Base-by-base conservation (phyloP, 192 early-diverging fungal genomes). In the Endogone sp. region DNA sequence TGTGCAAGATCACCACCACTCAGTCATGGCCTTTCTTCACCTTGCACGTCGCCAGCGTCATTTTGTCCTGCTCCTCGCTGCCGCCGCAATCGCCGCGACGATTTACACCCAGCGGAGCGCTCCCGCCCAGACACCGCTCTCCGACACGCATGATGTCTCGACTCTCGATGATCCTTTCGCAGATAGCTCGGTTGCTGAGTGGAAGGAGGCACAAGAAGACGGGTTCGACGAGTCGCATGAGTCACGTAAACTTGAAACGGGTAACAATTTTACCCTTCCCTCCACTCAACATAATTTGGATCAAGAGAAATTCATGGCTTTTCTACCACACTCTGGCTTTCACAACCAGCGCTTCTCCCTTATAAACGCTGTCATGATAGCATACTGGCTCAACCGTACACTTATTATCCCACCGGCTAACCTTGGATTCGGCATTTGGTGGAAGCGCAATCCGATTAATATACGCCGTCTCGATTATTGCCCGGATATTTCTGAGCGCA, bases 331-430 rank as follows among this genome's bases (percentile, higher is more conserved):
- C 25, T 84, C 82, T 32, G 84, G 84, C 13, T 76, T 86, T 55
- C 82, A 86, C 31, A 86, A 86, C 63, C 84, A 86, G 67, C 69
- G 82, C 2, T 71, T 83, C 23, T 78, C 79, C 31, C 75, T 86
- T 24, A 73, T 82, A 25, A 83, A 86, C 44, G 84, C 82, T 2
- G 32, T 80, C 11, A 49, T 81, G 9, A 32, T 86, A 20, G 82
- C 84, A 2, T 74, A 79, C 26, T 49, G 67, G 8, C 67, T 84
- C 44, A 82, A 84, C 58, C 59, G 82, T 23, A 86, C 84, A n/a
- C 65, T 86, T 56, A 80, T 86, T 44, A 74, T 86, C 63, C 84
- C 84, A 29, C 62, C 66, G 32, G 25, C 71, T 8, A 72, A 77
- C 31, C 66, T 80, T 11, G 79, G 75, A 26, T 31, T 28, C 4